These are phyloP conservation scores for Ustilago cynodontis DNA, from an alignment of 1,284 basidiomycete species.

Conservation along the genomic window DNA sequence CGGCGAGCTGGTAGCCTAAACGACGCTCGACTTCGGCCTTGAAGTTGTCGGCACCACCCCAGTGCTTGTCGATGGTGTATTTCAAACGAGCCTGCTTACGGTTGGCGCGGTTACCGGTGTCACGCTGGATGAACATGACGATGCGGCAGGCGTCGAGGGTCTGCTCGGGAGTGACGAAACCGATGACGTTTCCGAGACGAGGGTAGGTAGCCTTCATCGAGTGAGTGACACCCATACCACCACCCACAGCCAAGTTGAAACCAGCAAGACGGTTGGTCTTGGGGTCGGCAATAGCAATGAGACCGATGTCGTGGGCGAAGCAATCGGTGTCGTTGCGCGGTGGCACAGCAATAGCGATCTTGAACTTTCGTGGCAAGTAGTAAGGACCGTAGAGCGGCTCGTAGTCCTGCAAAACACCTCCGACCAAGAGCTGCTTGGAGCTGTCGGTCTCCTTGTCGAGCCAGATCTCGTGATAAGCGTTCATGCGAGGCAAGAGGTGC, in stretches of 20 bases:
- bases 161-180: conserved; percentile 91
- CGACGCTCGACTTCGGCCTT: conserved; percentile 90
- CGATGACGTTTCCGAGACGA: conserved; percentile 85
- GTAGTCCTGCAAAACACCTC: conserved; percentile 89
- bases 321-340: conserved; percentile 97
- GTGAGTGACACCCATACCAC: conserved; percentile 99
- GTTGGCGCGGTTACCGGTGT: conserved; percentile 90
- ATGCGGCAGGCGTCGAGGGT: conserved; percentile 88
- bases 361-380: conserved; percentile 97
- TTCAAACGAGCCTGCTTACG: conserved; percentile 76
- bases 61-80: conserved; percentile 91
- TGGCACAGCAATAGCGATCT: conserved; percentile 95
- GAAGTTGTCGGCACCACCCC: conserved; percentile 77
- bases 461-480: conserved; percentile 99
- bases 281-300: conserved; percentile 87
- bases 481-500: conserved; percentile 88
- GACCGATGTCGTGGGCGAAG: conserved; percentile 94
- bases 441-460: conserved; percentile 76
- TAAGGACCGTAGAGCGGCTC: conserved; percentile 97
- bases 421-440: conserved; percentile 82
- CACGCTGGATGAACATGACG: conserved; percentile 92
- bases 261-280: conserved; percentile 69
- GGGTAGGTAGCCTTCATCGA: conserved; percentile 99
- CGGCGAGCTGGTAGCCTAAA: conserved; percentile 81
- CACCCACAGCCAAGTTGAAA: conserved; percentile 74